These are phyloP conservation scores for Colletotrichum gigasporum DNA, from an alignment of 2,329 filamentous ascomycete species.

Conservation along the genomic window DNA sequence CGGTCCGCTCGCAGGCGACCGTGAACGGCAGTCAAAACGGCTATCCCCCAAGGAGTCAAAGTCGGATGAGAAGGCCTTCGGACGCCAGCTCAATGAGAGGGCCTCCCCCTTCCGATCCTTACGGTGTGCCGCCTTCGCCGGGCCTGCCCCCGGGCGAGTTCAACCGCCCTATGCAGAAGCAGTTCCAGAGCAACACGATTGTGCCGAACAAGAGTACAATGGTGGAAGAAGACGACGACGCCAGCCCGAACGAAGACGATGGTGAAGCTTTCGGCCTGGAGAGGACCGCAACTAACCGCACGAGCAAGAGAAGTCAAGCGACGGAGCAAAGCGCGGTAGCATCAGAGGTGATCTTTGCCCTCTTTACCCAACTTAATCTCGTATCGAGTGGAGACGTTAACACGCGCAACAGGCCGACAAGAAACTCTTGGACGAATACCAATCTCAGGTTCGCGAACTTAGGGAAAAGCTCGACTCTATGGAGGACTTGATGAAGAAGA, in stretches of 20 bases:
- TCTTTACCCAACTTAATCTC: slow-evolving; percentile 15
- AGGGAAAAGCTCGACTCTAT: slow-evolving; percentile 77
- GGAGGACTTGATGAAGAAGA: slow-evolving; percentile 74
- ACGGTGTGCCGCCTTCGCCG: slow-evolving; percentile 68
- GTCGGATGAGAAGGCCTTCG: slow-evolving; percentile 65
- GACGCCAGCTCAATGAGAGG: slow-evolving; percentile 69
- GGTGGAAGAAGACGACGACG: slow-evolving; percentile 92
- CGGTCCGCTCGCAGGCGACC: slow-evolving; percentile 67
- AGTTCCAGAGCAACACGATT: slow-evolving; percentile 94
- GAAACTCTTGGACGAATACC: slow-evolving; percentile 81
- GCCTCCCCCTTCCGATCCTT: slow-evolving; percentile 53
- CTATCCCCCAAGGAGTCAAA: slow-evolving; percentile 60
- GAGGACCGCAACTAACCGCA: slow-evolving; percentile 36
- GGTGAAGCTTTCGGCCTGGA: slow-evolving; percentile 73
- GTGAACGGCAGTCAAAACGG: slow-evolving; percentile 62
- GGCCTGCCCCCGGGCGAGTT: slow-evolving; percentile 67
- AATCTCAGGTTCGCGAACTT: slow-evolving; percentile 78
- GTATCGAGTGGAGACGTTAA: slow-evolving; percentile 30
- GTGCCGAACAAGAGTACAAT: slow-evolving; percentile 98
- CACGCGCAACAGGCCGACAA: slow-evolving; percentile 64
- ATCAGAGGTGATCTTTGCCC: slow-evolving; percentile 48
- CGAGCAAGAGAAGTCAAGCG: slow-evolving; percentile 38
- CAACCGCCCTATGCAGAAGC: slow-evolving; percentile 83
- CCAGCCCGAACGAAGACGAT: slow-evolving; percentile 64
- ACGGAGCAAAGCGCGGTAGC: slow-evolving; percentile 43